phyloP scores from a whole-genome alignment of 768 basidiomycete genomes.

The Leucosporidium yakuticum region DNA sequence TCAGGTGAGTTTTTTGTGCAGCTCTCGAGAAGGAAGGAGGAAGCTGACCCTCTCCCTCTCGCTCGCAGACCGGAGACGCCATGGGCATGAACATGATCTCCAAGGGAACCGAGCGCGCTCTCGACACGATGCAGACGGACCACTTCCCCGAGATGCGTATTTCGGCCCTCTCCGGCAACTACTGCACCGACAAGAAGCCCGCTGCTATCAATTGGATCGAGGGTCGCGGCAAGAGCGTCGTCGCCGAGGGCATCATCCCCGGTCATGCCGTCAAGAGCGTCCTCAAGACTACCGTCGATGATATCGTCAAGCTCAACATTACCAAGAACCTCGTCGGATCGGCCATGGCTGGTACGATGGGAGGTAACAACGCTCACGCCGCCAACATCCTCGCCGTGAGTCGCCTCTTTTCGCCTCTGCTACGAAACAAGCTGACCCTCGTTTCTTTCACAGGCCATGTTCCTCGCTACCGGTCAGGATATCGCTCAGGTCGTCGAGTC shows the following conservation, averaged over 20 bases:
- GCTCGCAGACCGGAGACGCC: slow-evolving; percentile 76
- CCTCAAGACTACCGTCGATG: slow-evolving; percentile 88
- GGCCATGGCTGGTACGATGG: slow-evolving; percentile 96
- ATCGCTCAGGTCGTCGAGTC: slow-evolving; percentile 99
- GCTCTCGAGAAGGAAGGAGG: too few relatives aligned
- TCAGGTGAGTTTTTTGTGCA: too few relatives aligned
- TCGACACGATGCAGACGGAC: slow-evolving; percentile 63
- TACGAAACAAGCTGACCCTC: slow-evolving; percentile 12
- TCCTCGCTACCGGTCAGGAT: slow-evolving; percentile 94
- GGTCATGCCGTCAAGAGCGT: slow-evolving; percentile 81
- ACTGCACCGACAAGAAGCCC: slow-evolving; percentile 99
- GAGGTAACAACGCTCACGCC: slow-evolving; percentile 98
- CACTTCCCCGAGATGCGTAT: slow-evolving; percentile 87
- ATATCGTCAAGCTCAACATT: slow-evolving; percentile 78
- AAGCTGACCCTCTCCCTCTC: too few relatives aligned
- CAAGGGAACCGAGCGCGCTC: slow-evolving; percentile 92
- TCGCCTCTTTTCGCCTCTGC: neutral
- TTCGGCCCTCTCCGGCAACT: slow-evolving; percentile 89
- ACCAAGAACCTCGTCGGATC: slow-evolving; percentile 98
- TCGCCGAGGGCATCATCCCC: slow-evolving; percentile 88
- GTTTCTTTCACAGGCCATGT: slow-evolving; percentile 56
- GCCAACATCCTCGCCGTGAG: slow-evolving; percentile 80
- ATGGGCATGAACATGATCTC: slow-evolving; percentile 99
- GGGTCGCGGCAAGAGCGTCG: slow-evolving; percentile 94
- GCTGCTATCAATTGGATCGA: slow-evolving; percentile 99